Evolutionary conservation across 1,284 basidiomycete genomes (phyloP).

Genomic region (Ceratobasidium sp.): DNA sequence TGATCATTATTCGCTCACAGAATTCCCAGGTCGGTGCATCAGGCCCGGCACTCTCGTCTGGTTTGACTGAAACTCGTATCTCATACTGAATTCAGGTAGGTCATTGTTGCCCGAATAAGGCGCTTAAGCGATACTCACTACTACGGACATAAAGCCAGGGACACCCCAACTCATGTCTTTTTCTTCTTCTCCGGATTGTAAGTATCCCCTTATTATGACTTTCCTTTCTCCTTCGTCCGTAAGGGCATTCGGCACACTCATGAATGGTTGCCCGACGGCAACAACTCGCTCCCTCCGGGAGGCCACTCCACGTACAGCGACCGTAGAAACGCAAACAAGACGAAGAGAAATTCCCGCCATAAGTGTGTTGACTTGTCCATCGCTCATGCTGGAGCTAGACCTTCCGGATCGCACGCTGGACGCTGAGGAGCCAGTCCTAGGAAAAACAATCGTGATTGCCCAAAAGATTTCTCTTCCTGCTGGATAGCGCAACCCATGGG

Average conservation of each 20-base stretch:
- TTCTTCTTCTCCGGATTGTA: slow-evolving; percentile 2
- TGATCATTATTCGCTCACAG: slow-evolving; percentile 15
- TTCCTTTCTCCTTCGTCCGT: not conserved
- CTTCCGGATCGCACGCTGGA: not conserved
- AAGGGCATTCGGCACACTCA: not conserved
- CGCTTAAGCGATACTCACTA: not conserved
- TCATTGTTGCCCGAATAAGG: not conserved
- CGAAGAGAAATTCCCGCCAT: slow-evolving; percentile 6
- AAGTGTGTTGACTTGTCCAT: not conserved
- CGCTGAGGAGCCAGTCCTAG: not conserved
- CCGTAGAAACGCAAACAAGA: slow-evolving; percentile 13
- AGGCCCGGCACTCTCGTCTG: not conserved
- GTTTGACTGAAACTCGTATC: slow-evolving; percentile 7
- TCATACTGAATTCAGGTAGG: not conserved
- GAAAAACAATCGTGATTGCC: not conserved
- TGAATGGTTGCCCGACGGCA: not conserved
- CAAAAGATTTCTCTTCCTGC: slow-evolving; percentile 4
- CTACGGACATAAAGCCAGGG: not conserved
- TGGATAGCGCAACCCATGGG: slow-evolving; percentile 9
- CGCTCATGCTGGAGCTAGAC: not conserved
- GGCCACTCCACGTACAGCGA: not conserved
- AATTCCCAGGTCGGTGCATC: slow-evolving; percentile 9
- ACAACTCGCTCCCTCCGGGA: slow-evolving; percentile 5
- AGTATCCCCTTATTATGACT: not conserved
- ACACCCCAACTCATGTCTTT: slow-evolving; percentile 13